phyloP scores from a whole-genome alignment of 495 filamentous ascomycete species.

The Neurospora sp. region DNA sequence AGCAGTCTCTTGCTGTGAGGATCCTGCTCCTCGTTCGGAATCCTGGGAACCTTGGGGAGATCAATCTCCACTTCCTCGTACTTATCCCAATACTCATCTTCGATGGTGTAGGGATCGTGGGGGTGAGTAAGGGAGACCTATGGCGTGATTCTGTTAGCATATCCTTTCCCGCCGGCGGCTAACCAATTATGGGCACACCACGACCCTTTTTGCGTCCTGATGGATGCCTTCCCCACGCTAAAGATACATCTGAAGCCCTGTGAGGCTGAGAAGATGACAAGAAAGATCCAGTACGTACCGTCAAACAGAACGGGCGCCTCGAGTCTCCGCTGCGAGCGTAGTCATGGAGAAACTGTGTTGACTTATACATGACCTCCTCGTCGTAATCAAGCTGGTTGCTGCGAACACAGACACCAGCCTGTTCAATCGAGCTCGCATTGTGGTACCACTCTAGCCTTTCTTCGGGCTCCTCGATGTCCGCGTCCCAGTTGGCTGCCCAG shows the following conservation, averaged over 20 bases:
- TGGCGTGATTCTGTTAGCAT: neutral
- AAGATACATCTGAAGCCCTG: neutral
- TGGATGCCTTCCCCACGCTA: neutral
- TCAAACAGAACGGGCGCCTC: conserved; percentile 72
- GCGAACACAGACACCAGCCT: conserved; percentile 70
- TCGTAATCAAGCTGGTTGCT: conserved; percentile 94
- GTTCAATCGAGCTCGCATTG: conserved; percentile 79
- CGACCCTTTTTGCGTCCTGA: neutral
- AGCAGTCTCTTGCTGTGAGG: conserved; percentile 70
- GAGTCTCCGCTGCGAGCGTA: conserved; percentile 59
- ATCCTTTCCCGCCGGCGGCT: neutral
- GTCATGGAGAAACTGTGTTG: conserved; percentile 74
- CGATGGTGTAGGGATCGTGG: conserved; percentile 86
- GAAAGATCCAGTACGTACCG: conserved; percentile 27
- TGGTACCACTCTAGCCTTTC: conserved; percentile 83
- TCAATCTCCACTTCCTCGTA: conserved; percentile 83
- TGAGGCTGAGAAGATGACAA: neutral
- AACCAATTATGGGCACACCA: neutral
- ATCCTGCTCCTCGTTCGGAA: conserved; percentile 70
- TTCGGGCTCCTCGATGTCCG: conserved; percentile 45
- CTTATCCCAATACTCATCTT: conserved; percentile 75
- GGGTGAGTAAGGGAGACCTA: conserved; percentile 80
- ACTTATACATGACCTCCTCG: conserved; percentile 82
- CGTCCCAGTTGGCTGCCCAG: conserved; percentile 84
- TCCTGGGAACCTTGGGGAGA: conserved; percentile 54